Evolutionary conservation across 208 protist species (phyloP).

Genomic region (Phytomonas francai): DNA sequence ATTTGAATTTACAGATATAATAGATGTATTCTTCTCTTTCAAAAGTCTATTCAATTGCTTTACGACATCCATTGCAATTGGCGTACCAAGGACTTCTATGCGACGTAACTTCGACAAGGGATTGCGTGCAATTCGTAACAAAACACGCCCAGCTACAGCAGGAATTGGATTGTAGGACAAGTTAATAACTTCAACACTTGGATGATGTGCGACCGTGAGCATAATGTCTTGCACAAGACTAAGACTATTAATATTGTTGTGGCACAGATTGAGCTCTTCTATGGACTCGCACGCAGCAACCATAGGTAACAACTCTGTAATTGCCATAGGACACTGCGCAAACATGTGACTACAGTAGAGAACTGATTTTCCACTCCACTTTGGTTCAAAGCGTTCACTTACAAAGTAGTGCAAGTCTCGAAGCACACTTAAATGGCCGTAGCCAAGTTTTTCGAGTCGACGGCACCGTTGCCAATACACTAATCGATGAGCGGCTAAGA

Average conservation of each 20-base stretch:
- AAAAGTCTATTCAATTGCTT: constrained; percentile 50
- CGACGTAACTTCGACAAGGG: constrained; percentile 42
- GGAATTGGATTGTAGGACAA: constrained; percentile 78
- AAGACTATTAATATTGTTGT: constrained; percentile 73
- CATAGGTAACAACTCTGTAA: constrained; percentile 66
- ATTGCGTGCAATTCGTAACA: constrained; percentile 61
- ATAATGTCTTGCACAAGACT: constrained; percentile 57
- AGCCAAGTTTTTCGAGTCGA: constrained; percentile 38
- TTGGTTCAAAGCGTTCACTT: constrained; percentile 39
- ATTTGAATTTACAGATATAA: not conserved
- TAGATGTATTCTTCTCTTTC: constrained; percentile 28
- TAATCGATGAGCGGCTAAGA: constrained; percentile 64
- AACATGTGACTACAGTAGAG: constrained; percentile 70
- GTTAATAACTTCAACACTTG: constrained; percentile 44
- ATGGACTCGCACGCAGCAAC: constrained; percentile 42
- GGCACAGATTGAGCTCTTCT: constrained; percentile 52
- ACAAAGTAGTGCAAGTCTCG: constrained; percentile 61
- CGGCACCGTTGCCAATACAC: constrained; percentile 42
- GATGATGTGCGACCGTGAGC: constrained; percentile 39
- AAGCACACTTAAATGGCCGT: constrained; percentile 29
- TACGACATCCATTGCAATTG: constrained; percentile 43
- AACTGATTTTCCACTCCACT: constrained; percentile 7
- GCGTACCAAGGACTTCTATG: constrained; percentile 54
- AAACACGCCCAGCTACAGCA: constrained; percentile 50
- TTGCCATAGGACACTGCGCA: constrained; percentile 29